Evolutionary conservation across 148 eudicot genomes (phyloP).

Genomic region (Simmondsia chinensis): DNA sequence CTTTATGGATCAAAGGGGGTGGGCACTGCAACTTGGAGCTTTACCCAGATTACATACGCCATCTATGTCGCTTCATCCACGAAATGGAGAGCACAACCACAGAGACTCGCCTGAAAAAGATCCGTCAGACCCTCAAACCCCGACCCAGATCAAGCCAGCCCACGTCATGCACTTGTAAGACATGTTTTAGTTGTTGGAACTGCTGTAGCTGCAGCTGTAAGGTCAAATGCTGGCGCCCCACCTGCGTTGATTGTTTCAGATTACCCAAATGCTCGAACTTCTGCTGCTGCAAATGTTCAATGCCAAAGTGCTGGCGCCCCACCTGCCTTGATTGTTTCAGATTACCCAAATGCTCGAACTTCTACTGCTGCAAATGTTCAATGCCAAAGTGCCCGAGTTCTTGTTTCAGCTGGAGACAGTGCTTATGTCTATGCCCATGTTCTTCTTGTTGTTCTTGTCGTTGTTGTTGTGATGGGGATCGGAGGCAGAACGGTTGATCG

Average conservation of each 20-base stretch:
- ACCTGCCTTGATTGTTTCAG: conserved; percentile 10
- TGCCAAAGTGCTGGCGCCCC: conserved; percentile 1
- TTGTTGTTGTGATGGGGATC: too few relatives aligned
- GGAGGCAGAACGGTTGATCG: too few relatives aligned
- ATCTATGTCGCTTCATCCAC: conserved; percentile 69
- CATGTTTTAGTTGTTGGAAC: conserved; percentile 43
- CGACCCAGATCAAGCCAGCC: conserved; percentile 17
- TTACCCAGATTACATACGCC: conserved; percentile 93
- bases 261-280: conserved; percentile 28
- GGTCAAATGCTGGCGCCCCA: conserved; percentile 30
- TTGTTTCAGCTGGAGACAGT: too few relatives aligned
- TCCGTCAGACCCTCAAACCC: conserved; percentile 35
- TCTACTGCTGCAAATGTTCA: conserved; percentile 17
- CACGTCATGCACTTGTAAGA: conserved; percentile 16
- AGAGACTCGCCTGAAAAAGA: conserved; percentile 53
- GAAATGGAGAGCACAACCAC: conserved; percentile 91
- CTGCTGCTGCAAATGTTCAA: conserved; percentile 10
- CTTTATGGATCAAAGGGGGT: conserved; percentile 97
- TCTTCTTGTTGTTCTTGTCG: too few relatives aligned
- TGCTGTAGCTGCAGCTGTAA: conserved; percentile 35
- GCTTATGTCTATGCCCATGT: too few relatives aligned
- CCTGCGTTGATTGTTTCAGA: conserved; percentile 27
- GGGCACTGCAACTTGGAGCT: conserved; percentile 98
- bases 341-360: conserved; percentile 18
- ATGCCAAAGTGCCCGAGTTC: conserved; percentile 25